Evolutionary conservation across 163 green algal species (phyloP).

Genomic region (Chloromonas sp.): DNA sequence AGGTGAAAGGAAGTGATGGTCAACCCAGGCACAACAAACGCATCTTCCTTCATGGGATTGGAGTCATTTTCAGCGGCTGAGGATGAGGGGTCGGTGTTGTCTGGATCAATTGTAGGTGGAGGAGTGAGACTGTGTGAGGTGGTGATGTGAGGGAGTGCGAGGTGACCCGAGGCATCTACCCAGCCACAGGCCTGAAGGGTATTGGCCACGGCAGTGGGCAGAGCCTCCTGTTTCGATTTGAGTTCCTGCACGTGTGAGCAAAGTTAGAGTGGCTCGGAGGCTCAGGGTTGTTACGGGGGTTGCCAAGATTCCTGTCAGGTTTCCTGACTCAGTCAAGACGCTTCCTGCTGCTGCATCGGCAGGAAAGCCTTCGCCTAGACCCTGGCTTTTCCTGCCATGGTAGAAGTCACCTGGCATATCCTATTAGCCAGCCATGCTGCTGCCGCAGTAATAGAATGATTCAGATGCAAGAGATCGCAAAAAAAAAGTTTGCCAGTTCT

Average conservation of each 20-base stretch:
- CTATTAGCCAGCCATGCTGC: no score
- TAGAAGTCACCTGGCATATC: no score
- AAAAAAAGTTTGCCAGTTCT: no score
- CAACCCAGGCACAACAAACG: constrained; percentile 27
- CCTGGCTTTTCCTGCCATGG: no score
- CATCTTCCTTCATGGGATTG: not conserved
- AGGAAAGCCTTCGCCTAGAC: no score
- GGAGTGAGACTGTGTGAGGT: not conserved
- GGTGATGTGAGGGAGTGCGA: not conserved
- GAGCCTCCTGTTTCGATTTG: constrained; percentile 32
- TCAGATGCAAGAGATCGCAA: no score
- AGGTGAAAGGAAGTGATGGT: constrained; percentile 51
- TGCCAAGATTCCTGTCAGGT: not conserved
- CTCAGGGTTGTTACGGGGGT: not conserved
- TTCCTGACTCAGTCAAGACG: no score
- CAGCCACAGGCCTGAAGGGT: constrained; percentile 20
- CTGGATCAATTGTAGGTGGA: no score
- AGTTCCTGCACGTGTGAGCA: constrained; percentile 34
- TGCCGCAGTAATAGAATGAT: no score
- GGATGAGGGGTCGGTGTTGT: no score
- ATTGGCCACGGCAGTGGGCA: constrained; percentile 20
- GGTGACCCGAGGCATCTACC: not conserved
- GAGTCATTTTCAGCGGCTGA: no score
- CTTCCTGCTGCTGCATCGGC: no score
- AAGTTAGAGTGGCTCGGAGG: not conserved